phyloP scores from a whole-genome alignment of 352 stramenopile species.

The Blastocystis sp. region DNA sequence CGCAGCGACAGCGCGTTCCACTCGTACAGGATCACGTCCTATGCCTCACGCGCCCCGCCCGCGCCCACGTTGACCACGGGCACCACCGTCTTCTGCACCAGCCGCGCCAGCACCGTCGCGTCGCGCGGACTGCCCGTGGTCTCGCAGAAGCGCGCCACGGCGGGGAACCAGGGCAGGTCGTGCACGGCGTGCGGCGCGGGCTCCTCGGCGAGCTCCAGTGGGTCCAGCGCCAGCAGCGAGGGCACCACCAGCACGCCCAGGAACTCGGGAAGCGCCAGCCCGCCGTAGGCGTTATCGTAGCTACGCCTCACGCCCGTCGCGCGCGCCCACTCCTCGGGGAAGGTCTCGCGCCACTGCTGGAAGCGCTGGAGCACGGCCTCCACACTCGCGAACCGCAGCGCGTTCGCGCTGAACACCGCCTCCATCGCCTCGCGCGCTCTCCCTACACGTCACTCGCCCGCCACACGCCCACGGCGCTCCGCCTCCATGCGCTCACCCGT shows the following conservation, averaged over 20 bases:
- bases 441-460: neutral
- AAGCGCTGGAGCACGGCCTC: slow-evolving; percentile 13
- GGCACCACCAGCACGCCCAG: slow-evolving; percentile 1
- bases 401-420: neutral
- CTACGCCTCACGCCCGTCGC: neutral
- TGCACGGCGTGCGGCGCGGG: neutral
- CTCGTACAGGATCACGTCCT: slow-evolving; percentile 25
- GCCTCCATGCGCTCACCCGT: neutral
- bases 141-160: slow-evolving; percentile 3
- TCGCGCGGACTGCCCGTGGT: neutral
- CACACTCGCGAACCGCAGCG: neutral
- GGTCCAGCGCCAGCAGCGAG: slow-evolving; percentile 32
- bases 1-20: slow-evolving; percentile 47
- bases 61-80: slow-evolving; percentile 2
- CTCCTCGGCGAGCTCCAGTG: neutral
- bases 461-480: neutral
- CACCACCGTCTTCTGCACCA: slow-evolving; percentile 29
- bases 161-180: slow-evolving; percentile 32
- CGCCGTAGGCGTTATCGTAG: slow-evolving; percentile 23
- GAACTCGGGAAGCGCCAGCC: slow-evolving; percentile 13
- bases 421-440: neutral
- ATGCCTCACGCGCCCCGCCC: neutral
- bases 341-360: neutral
- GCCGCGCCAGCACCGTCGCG: neutral
- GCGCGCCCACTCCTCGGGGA: slow-evolving; percentile 12